Evolutionary conservation across 345 rosid species (phyloP).

Genomic region (Toxicodendron radicans): DNA sequence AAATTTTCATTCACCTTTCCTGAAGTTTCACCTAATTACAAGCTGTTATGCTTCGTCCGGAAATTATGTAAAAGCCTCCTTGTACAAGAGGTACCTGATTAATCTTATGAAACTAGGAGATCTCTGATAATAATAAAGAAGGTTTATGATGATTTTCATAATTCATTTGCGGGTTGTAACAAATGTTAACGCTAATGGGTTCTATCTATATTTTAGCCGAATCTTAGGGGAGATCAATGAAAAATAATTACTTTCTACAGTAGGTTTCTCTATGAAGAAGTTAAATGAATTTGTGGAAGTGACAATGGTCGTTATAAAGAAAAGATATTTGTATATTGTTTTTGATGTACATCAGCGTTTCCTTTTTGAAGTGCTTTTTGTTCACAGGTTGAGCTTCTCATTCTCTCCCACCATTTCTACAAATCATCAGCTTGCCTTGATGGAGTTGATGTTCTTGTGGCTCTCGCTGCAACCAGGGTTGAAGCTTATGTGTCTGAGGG

Average conservation of each 20-base stretch:
- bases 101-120: too few species aligned
- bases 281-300: background rate
- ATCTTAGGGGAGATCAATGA: background rate
- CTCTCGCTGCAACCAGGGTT: slow-evolving; percentile 96
- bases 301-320: background rate
- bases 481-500: slow-evolving; percentile 95
- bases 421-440: slow-evolving; percentile 97
- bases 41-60: too few species aligned
- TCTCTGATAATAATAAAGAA: too few species aligned
- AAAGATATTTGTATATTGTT: background rate
- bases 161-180: too few species aligned
- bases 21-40: too few species aligned
- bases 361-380: slow-evolving; percentile 12
- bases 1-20: background rate
- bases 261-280: background rate
- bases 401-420: slow-evolving; percentile 95
- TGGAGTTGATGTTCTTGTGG: slow-evolving; percentile 97
- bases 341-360: slow-evolving; percentile 3
- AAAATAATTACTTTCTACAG: background rate
- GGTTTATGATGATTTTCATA: too few species aligned
- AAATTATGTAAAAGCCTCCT: too few species aligned
- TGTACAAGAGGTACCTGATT: too few species aligned
- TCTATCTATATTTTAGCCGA: background rate
- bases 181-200: too few species aligned
- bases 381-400: slow-evolving; percentile 92